These are phyloP conservation scores for Myxozyma udenii DNA, from an alignment of 805 yeast genomes.

Conservation along the genomic window DNA sequence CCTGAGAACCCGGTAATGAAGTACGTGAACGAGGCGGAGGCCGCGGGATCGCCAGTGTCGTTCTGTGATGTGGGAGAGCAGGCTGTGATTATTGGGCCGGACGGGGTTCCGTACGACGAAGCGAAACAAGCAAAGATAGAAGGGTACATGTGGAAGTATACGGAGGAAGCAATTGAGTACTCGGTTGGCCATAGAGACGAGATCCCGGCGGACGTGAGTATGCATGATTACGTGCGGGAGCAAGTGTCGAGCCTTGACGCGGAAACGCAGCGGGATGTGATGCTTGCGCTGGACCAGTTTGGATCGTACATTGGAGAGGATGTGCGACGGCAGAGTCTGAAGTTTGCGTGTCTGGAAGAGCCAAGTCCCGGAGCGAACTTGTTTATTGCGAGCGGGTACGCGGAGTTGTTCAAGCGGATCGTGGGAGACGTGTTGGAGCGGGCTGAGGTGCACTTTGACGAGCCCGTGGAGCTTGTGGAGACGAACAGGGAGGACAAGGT, in stretches of 20 bases:
- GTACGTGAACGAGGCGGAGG: slow-evolving; percentile 4
- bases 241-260: neutral
- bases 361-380: slow-evolving; percentile 28
- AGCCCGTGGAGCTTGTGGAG: slow-evolving; percentile 5
- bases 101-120: slow-evolving; percentile 10
- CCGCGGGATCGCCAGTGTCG: neutral
- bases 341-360: slow-evolving; percentile 28
- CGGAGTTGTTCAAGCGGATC: slow-evolving; percentile 9
- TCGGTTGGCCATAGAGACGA: slow-evolving; percentile 14
- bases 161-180: slow-evolving; percentile 30
- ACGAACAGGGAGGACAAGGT: neutral
- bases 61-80: slow-evolving; percentile 19
- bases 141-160: slow-evolving; percentile 24
- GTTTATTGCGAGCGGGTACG: slow-evolving; percentile 29
- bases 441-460: slow-evolving; percentile 1
- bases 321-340: slow-evolving; percentile 26
- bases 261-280: slow-evolving; percentile 5
- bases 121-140: slow-evolving; percentile 7
- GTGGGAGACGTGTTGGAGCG: slow-evolving; percentile 2
- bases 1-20: slow-evolving; percentile 10
- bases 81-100: slow-evolving; percentile 12
- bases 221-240: slow-evolving; percentile 15
- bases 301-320: slow-evolving; percentile 30
- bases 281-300: slow-evolving; percentile 13
- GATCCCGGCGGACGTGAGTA: slow-evolving; percentile 15